A percentile compares a stretch with the other conserved stretches of the same genome.
phyloP scores from a whole-genome alignment of 441 rosid species.

The Gossypium gossypioides region DNA sequence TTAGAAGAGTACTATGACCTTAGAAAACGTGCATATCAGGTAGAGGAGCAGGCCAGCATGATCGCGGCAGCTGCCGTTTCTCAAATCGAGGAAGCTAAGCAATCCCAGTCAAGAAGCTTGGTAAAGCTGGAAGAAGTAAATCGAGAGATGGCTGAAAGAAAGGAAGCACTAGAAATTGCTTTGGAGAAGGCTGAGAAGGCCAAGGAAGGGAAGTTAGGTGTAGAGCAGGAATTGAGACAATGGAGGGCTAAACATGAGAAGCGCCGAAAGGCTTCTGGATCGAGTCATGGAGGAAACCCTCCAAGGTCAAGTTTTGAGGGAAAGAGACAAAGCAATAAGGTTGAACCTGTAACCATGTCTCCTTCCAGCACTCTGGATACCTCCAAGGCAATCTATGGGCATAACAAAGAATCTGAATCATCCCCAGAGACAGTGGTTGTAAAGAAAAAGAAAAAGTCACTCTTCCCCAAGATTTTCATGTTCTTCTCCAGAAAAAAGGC shows the following conservation, averaged over 20 bases:
- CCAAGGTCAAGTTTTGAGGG: constrained; percentile 34
- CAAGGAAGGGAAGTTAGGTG: constrained; percentile 70
- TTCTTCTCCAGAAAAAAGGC: constrained; percentile 54
- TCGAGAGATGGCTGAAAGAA: constrained; percentile 55
- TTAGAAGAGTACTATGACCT: constrained; percentile 83
- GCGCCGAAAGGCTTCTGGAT: constrained; percentile 46
- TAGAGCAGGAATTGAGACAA: constrained; percentile 77
- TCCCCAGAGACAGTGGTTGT: constrained; percentile 28
- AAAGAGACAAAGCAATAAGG: constrained; percentile 27
- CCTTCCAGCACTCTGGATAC: constrained; percentile 15
- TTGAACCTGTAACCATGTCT: constrained; percentile 17
- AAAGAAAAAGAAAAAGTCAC: constrained; percentile 69
- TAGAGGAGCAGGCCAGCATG: constrained; percentile 61
- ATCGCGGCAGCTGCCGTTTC: constrained; percentile 65
- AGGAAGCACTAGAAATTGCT: constrained; percentile 54
- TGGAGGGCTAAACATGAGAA: constrained; percentile 89
- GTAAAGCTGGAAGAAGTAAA: constrained; percentile 61
- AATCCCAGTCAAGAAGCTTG: constrained; percentile 45
- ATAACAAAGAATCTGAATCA: constrained; percentile 29
- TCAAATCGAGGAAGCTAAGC: constrained; percentile 68
- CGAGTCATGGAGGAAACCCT: constrained; percentile 29
- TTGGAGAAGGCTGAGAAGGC: constrained; percentile 78
- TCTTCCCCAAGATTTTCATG: constrained; percentile 62
- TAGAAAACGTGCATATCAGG: constrained; percentile 70
- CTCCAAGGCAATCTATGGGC: constrained; percentile 30